Conservation (phyloP, 2,329 filamentous ascomycete species). For the Sarocladiaceae sp. region DNA sequence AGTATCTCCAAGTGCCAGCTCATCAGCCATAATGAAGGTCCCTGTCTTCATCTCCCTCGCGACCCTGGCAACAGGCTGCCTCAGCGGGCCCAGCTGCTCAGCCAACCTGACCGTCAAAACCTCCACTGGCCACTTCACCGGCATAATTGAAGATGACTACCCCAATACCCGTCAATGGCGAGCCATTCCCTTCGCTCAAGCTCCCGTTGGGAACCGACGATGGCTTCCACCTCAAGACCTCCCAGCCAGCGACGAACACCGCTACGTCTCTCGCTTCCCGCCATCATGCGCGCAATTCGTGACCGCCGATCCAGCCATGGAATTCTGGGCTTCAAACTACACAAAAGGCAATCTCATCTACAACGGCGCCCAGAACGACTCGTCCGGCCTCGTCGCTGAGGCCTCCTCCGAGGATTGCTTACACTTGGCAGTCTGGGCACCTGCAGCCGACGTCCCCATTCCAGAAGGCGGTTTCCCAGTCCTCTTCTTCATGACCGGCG, state of each 20-base stretch:
- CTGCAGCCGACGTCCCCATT: conserved; percentile 17
- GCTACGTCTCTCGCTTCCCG: conserved; percentile 22
- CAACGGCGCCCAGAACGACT: conserved; percentile 18
- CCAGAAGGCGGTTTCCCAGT: conserved; percentile 33
- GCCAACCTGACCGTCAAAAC: conserved; percentile 22
- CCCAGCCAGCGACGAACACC: conserved; percentile 17
- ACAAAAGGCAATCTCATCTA: conserved; percentile 17
- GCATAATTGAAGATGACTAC: conserved; percentile 25
- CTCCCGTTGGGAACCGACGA: conserved; percentile 24
- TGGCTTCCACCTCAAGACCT: conserved; percentile 24
- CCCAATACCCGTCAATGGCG: conserved; percentile 32
- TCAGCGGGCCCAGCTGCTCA: background rate
- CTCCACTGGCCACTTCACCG: conserved; percentile 27
- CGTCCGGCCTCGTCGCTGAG: conserved; percentile 17
- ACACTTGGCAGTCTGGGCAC: conserved; percentile 39
- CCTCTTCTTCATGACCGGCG: conserved; percentile 43
- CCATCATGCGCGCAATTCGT: conserved; percentile 31
- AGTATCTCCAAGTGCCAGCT: too few species aligned
- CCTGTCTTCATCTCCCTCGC: too few species aligned
- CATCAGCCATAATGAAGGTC: too few species aligned
- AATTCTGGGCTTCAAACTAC: conserved; percentile 8
- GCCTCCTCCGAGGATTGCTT: conserved; percentile 36
- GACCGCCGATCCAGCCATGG: background rate
- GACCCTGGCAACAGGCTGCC: too few species aligned
- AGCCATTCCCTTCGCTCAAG: conserved; percentile 31